Conservation (phyloP, 2,329 filamentous ascomycete genomes). For the Magnaporthiopsis incrustans region DNA sequence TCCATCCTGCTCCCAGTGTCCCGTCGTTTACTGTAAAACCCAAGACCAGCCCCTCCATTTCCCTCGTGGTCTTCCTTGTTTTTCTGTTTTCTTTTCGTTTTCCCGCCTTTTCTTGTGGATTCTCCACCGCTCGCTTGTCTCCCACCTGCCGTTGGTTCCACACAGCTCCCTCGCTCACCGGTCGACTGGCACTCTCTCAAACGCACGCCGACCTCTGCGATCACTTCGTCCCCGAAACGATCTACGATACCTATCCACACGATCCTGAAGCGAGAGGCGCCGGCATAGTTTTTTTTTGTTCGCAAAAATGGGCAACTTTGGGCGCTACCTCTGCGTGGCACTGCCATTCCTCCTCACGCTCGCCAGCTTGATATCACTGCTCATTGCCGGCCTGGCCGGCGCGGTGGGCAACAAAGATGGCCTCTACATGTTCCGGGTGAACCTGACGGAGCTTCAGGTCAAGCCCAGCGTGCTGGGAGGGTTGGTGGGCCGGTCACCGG, state of each 20-base stretch:
- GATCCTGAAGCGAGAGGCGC: neutral
- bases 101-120: neutral
- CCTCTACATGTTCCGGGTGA: slow-evolving; percentile 52
- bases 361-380: slow-evolving; percentile 63
- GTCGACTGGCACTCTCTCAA: neutral
- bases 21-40: neutral
- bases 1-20: neutral
- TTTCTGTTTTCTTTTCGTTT: neutral
- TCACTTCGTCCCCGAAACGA: neutral
- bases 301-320: slow-evolving; percentile 35
- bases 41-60: neutral
- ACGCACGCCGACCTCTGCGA: neutral
- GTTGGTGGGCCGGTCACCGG: slow-evolving; percentile 8
- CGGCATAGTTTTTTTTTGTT: neutral
- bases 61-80: neutral
- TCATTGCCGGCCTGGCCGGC: slow-evolving; percentile 48
- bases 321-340: slow-evolving; percentile 78
- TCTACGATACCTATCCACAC: neutral
- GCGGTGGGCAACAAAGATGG: slow-evolving; percentile 39
- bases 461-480: slow-evolving; percentile 13
- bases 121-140: neutral
- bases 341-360: slow-evolving; percentile 77
- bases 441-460: slow-evolving; percentile 53
- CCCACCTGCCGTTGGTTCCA: neutral
- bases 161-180: neutral